Conservation (phyloP, 306 rosid species). For the Pueraria montana region DNA sequence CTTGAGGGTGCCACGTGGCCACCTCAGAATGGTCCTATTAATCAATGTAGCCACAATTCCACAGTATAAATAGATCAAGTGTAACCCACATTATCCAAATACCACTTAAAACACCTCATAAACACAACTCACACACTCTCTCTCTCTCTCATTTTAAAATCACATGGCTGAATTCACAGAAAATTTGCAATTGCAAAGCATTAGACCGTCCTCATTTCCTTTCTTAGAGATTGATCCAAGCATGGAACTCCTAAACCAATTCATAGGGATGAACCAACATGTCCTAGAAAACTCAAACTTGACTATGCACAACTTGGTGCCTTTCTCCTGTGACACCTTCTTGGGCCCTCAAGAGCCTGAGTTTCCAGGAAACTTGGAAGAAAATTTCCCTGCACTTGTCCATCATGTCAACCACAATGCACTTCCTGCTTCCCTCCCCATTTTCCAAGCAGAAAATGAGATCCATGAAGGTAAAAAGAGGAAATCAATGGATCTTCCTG, state of each 20-base stretch:
- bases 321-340: conserved; percentile 62
- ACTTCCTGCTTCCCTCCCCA: conserved; percentile 44
- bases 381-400: conserved; percentile 53
- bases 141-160: background rate
- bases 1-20: conserved; percentile 76
- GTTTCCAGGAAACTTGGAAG: conserved; percentile 61
- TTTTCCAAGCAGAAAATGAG: conserved; percentile 50
- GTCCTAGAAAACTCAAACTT: conserved; percentile 58
- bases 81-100: conserved; percentile 60
- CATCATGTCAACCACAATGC: conserved; percentile 50
- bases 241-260: conserved; percentile 64
- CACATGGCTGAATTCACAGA: conserved; percentile 81
- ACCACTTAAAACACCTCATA: conserved; percentile 41
- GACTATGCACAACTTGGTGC: conserved; percentile 64
- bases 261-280: conserved; percentile 54
- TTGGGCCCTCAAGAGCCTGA: conserved; percentile 58
- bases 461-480: conserved; percentile 67
- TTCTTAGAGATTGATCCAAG: conserved; percentile 69
- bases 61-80: conserved; percentile 58
- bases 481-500: conserved; percentile 60
- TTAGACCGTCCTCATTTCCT: conserved; percentile 62
- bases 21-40: conserved; percentile 53
- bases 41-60: conserved; percentile 45
- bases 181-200: conserved; percentile 68
- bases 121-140: background rate